Percentiles rank a stretch among this genome's conserved stretches.
Evolutionary conservation across 371 early-diverging fungal species (phyloP).

Genomic region (Phascolomyces articulosus): DNA sequence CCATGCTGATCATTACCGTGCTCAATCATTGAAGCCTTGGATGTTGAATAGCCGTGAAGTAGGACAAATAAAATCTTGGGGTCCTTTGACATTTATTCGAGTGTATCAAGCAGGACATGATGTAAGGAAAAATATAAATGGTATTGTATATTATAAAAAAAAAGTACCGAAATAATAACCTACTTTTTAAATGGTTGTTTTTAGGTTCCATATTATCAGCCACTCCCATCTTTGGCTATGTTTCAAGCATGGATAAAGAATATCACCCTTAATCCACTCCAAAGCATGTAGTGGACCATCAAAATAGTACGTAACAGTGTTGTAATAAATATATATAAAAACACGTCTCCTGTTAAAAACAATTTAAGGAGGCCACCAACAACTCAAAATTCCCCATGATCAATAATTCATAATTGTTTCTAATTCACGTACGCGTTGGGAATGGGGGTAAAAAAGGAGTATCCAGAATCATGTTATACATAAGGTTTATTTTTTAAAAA

Average conservation of each 20-base stretch:
- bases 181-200: not conserved
- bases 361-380: too few species aligned
- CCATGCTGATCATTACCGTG: constrained; percentile 61
- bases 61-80: constrained; percentile 71
- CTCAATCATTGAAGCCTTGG: constrained; percentile 23
- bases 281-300: not conserved
- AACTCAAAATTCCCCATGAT: too few species aligned
- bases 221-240: constrained; percentile 53
- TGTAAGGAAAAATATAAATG: constrained; percentile 38
- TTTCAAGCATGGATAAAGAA: constrained; percentile 51
- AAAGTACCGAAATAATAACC: too few species aligned
- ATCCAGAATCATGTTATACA: too few species aligned
- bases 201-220: constrained; percentile 65
- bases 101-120: constrained; percentile 90
- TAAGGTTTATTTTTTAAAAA: too few species aligned
- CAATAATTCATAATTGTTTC: too few species aligned
- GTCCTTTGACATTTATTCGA: constrained; percentile 77
- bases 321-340: too few species aligned
- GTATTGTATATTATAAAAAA: too few species aligned
- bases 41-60: constrained; percentile 34
- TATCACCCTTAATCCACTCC: not conserved
- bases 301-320: too few species aligned
- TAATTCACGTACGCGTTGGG: too few species aligned
- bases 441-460: too few species aligned
- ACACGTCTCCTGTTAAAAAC: too few species aligned